Evolutionary conservation across 2,329 filamentous ascomycete genomes (phyloP).

Genomic region (Xylaria sp.): DNA sequence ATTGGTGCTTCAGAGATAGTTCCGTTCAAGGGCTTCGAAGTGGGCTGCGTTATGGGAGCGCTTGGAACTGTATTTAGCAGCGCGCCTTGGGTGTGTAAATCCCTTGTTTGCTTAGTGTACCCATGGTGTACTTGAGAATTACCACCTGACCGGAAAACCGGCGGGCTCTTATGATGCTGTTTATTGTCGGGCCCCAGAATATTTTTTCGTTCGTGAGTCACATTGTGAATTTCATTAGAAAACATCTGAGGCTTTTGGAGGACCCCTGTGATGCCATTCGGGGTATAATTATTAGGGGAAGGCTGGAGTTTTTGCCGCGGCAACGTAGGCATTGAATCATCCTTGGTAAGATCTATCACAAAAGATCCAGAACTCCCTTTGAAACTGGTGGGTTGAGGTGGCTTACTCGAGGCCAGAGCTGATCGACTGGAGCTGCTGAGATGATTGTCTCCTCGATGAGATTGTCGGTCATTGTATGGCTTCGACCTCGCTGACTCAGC

Average conservation of each 20-base stretch:
- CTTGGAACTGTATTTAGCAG: conserved; percentile 5
- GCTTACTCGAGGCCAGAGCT: conserved; percentile 11
- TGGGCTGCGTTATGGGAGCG: conserved; percentile 6
- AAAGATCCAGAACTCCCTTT: conserved; percentile 22
- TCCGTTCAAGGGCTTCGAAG: conserved; percentile 15
- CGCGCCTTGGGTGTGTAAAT: background rate
- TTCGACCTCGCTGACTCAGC: conserved; percentile 29
- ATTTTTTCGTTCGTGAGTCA: background rate
- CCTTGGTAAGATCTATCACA: conserved; percentile 43
- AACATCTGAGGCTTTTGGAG: conserved; percentile 15
- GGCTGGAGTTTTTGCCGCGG: conserved; percentile 8
- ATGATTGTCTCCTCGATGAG: conserved; percentile 22
- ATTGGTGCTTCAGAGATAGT: conserved; percentile 1
- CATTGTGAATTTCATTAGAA: background rate
- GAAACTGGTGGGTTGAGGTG: conserved; percentile 11
- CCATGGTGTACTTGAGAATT: conserved; percentile 7
- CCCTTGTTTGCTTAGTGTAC: conserved; percentile 11
- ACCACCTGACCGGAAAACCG: conserved; percentile 1
- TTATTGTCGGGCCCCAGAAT: background rate
- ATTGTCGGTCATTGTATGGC: conserved; percentile 27
- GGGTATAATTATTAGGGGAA: conserved; percentile 1
- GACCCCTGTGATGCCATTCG: conserved; percentile 17
- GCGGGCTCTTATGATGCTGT: conserved; percentile 2
- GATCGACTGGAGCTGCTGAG: conserved; percentile 23
- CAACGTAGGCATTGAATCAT: conserved; percentile 27